Base-by-base conservation (phyloP, 371 early-diverging fungal species). In the Batkoa obscura region DNA sequence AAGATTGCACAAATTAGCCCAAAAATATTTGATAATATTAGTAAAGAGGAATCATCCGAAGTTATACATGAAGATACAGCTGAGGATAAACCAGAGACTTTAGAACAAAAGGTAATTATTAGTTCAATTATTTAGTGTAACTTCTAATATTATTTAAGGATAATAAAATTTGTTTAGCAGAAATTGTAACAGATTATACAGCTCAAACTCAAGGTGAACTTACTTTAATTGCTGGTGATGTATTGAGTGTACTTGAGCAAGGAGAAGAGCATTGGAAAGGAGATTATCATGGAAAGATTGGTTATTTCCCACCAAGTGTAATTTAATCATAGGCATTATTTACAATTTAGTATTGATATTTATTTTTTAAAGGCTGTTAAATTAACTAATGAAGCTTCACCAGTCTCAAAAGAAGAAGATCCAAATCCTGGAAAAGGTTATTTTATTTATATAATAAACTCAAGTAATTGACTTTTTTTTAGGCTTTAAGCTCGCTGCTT, bases 231-330 rank as follows among this genome's bases (percentile, higher is more conserved):
- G 65, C 65, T 17, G 87, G 85, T 37, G 80, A 76, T 34, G 72
- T 81, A 47, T 69, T 85, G 10, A 78, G 76, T 38, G 64, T 85
- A 5, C 64, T 77, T 43, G 77, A 79, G 60, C 68, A 74, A 49
- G 76, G 79, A 47, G 73, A 75, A 48, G 81, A 78, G 13, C 84
- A 83, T 80, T 72, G 73, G 64, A 66, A 70, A 50, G 87, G 84
- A 43, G 80, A 76, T 59, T 60, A 75, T 56, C 76, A 82, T 60
- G 84, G 84, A 50, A 73, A 71, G 48, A 61, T 69, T 13, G 87
- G 87, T 37, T 64, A 67, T 41, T 79, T 83, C 64, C 87, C 86
- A 12, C 72, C 73, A 41, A 73, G 76, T 66, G 73, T 78, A 39
- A 17, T 37, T 43, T 12, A 39, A 47, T 37, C 23, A 38, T 17